These are phyloP conservation scores for Fusarium equiseti DNA, from an alignment of 2,329 filamentous ascomycete species.

Conservation along the genomic window DNA sequence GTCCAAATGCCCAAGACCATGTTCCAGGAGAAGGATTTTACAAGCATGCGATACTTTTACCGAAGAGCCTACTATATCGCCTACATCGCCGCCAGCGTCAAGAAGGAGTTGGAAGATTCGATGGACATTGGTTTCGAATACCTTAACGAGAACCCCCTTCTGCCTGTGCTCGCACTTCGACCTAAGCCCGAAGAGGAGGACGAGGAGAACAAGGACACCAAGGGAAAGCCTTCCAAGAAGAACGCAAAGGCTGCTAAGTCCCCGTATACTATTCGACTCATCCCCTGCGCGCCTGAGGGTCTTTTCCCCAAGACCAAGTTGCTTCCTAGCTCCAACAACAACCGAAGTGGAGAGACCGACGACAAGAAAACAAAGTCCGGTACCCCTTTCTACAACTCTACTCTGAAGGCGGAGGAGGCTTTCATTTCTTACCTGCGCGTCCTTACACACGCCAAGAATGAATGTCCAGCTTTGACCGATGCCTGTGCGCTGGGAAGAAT, in stretches of 20 bases:
- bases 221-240: conserved; percentile 42
- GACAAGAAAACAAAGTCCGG: conserved; percentile 59
- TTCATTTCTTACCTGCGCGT: conserved; percentile 81
- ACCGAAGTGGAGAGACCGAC: conserved; percentile 67
- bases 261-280: conserved; percentile 76
- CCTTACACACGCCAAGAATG: conserved; percentile 75
- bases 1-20: conserved; percentile 84
- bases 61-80: conserved; percentile 93
- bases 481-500: conserved; percentile 87
- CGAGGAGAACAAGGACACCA: conserved; percentile 24
- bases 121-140: conserved; percentile 73
- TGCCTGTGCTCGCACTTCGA: conserved; percentile 72
- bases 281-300: conserved; percentile 77
- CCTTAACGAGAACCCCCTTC: conserved; percentile 79
- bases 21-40: conserved; percentile 95
- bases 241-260: conserved; percentile 47
- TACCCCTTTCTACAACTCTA: conserved; percentile 91
- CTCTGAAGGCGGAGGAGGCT: conserved; percentile 81
- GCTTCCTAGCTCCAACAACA: conserved; percentile 74
- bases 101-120: conserved; percentile 64
- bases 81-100: conserved; percentile 79
- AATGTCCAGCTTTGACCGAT: conserved; percentile 80
- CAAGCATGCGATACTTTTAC: conserved; percentile 94
- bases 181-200: conserved; percentile 48
- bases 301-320: conserved; percentile 81